Evolutionary conservation across 441 rosid genomes (phyloP), one percentile per base, ranked within the genome.

Genomic region (Gossypium gossypioides): DNA sequence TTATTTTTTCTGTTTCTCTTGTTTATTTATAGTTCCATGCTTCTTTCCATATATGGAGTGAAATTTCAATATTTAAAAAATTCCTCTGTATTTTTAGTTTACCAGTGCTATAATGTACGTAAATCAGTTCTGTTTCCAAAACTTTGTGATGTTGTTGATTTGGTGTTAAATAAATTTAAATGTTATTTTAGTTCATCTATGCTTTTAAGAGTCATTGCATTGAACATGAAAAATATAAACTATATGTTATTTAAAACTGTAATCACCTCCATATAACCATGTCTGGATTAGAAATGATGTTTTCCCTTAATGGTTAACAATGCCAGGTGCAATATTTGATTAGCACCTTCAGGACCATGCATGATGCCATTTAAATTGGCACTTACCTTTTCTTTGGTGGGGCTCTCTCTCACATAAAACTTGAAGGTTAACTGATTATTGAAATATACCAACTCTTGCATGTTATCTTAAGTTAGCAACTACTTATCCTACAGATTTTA

Each of bases 401-500:
- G 32, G n/a, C 4, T 60, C 15, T 62, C 67, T 62, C 25, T 34
- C 67, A 60, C 44, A 15, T 13, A 32, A 16, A 61, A 61, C 40
- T 10, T 16, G 25, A 34, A 62, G 68, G n/a, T 16, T 40, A 40
- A 19, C 51, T 62, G 50, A 16, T 34, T 63, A 19, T 63, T 19
- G 21, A 34, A 18, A 40, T 19, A 18, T 63, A 18, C 18, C 21
- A 64, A 16, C 22, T 40, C 18, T 18, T 40, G 3, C 2, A 5
- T 64, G 69, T 42, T 42, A 64, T 19, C 54, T 21, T 42, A 42
- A 21, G 22, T 44, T 21, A 44, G 52, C 52, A 19, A 29, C 69
- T 64, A 37, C 56, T 22, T 44, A 24, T 66, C n/a, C 68, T 63
- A 18, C 66, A 34, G n/a, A 16, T 64, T 64, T 42, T 64, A 42